phyloP scores from a whole-genome alignment of 2,329 filamentous ascomycete genomes.

The Diaporthe aspalathi region DNA sequence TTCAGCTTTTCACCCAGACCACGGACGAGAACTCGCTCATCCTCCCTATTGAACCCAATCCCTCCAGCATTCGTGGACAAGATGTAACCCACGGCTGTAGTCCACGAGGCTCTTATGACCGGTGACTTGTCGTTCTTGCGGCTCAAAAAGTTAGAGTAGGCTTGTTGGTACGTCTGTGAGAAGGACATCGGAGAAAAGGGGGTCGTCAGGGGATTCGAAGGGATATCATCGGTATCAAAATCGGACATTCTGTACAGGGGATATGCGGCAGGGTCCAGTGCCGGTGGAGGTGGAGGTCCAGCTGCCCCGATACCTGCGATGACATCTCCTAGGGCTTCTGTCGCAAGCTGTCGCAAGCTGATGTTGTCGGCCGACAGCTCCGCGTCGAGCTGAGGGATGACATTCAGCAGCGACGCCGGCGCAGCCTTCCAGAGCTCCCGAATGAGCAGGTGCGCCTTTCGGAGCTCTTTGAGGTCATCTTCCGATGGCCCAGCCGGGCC shows the following conservation, averaged over 20 bases:
- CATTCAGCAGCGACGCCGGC: conserved; percentile 88
- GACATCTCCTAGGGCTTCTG: conserved; percentile 95
- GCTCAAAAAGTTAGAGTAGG: conserved; percentile 87
- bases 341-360: conserved; percentile 86
- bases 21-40: conserved; percentile 80
- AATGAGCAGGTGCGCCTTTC: conserved; percentile 89
- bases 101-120: conserved; percentile 87
- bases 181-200: conserved; percentile 92
- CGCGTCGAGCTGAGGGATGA: conserved; percentile 92
- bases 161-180: conserved; percentile 79
- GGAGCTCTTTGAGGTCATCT: conserved; percentile 86
- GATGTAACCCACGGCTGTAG: conserved; percentile 84
- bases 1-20: conserved; percentile 83
- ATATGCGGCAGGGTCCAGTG: conserved; percentile 84
- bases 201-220: conserved; percentile 76
- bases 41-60: conserved; percentile 85
- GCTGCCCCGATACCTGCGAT: conserved; percentile 93
- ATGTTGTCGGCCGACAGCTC: conserved; percentile 92
- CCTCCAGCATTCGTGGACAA: conserved; percentile 91
- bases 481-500: conserved; percentile 74
- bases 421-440: conserved; percentile 94
- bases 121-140: conserved; percentile 88
- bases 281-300: conserved; percentile 78
- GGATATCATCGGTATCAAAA: conserved; percentile 61
- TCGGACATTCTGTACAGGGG: conserved; percentile 78